Base-by-base conservation (phyloP, 257 asterid species). In the Ilex asprella region DNA sequence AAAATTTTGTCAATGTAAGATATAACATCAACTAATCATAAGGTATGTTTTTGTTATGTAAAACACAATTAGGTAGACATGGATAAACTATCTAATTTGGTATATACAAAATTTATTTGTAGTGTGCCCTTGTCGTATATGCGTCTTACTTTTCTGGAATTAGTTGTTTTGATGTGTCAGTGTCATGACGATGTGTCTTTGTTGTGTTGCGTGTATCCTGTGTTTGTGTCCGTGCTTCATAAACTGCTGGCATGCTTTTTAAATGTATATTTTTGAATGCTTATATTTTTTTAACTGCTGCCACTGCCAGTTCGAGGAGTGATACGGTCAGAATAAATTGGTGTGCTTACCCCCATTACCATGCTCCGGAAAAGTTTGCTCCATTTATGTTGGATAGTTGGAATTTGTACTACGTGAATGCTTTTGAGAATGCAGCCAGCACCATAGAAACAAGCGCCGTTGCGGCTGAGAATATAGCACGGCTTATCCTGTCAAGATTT, bases 361-460 rank as follows among this genome's bases (percentile, higher is more conserved):
- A 85, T 1, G 92, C 99, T 10, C 99, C 97, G 0, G 99, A 93
- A 85, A 63, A 31, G 55, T 93, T 67, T 39, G 97, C 97, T 11
- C 92, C 96, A 2, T 75, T 87, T 30, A 79, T 87, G 27, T 78
- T 93, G 78, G 99, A 93, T 47, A 68, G 58, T 27, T 75, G 68
- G 50, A 86, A 93, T 75, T 82, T 93, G 27, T 93, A 93, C 87
- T 93, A 93, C 67, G 79, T 93, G 53, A 93, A 93, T 59, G 96
- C 99, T 16, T 89, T 89, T 30, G 99, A 93, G 79, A 93, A 89
- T 85, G 99, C 95, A 50, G 99, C 97, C 44, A 93, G 99, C 86
- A 67, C 95, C 75, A 93, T 93, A 77, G 99, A 93, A 76, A 84
- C 97, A 6, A 87, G 95, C 57, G 93, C 97, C 16, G 99, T 93